Evolutionary conservation across 371 early-diverging fungal genomes (phyloP).

Genomic region (Mortierella polycephala): DNA sequence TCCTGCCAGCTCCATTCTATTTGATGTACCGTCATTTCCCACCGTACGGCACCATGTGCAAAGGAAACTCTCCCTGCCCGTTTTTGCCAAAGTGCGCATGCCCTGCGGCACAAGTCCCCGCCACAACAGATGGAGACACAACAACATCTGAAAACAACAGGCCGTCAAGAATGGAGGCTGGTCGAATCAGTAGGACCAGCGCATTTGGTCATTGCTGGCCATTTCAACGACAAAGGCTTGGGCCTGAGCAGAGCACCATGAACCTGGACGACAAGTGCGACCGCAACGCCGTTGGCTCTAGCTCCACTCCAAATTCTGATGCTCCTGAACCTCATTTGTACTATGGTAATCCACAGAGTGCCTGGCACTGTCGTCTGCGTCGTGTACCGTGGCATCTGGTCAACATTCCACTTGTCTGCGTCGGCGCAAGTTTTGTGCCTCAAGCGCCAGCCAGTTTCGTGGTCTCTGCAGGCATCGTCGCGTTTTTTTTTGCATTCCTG

Average conservation of each 20-base stretch:
- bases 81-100: constrained; percentile 36
- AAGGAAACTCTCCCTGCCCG: constrained; percentile 14
- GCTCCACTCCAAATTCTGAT: too few relatives aligned
- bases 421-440: constrained; percentile 50
- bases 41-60: constrained; percentile 31
- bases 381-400: constrained; percentile 42
- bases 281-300: neutral
- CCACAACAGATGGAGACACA: neutral
- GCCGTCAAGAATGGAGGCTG: neutral
- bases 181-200: neutral
- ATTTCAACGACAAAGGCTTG: neutral
- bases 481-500: constrained; percentile 42
- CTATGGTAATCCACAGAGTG: constrained; percentile 22
- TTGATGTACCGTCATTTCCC: constrained; percentile 56
- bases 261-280: neutral
- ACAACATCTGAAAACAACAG: neutral
- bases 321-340: constrained; percentile 10
- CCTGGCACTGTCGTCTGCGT: constrained; percentile 22
- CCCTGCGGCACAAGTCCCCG: constrained; percentile 4
- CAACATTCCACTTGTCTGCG: constrained; percentile 41
- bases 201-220: neutral
- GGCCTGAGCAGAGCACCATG: too few relatives aligned
- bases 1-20: constrained; percentile 66
- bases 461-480: constrained; percentile 40
- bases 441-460: constrained; percentile 49